Evolutionary conservation across 495 filamentous ascomycete genomes (phyloP), one percentile per base, ranked within the genome.

Genomic region (Talaromyces adpressus): DNA sequence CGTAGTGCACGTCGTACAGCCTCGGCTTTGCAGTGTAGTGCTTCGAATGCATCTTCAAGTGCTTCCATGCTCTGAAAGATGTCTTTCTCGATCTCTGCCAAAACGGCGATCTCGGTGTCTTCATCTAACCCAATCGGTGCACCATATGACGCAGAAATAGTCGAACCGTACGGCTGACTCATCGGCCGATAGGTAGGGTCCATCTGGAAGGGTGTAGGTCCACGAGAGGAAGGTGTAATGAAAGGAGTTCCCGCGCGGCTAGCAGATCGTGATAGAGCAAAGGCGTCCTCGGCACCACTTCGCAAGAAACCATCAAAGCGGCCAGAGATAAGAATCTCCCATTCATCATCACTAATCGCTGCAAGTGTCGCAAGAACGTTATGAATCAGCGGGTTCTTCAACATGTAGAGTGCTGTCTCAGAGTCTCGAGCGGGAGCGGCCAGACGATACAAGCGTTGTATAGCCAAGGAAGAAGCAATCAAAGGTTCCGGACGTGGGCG

Each of bases 301-400:
- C 93, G 94, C 20, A 98, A 84, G 77, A 98, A 98, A 4, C 93
- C 93, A 71, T 98, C 94, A 69, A 99, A 98, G 41, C 93, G 91
- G 27, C 95, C 95, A 0, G 93, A 97, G 29, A 89, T 91, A 32
- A 99, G 84, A 49, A 99, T 93, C 45, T 99, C 95, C 92, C 96
- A 97, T 71, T 99, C 95, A 16, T 86, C 86, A 29, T 88, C 82
- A 66, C 85, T 92, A 69, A 99, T 92, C 45, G 89, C 88, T 18
- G 91, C 87, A 30, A 99, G 85, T 1, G 94, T 97, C 29, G 88
- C 85, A 23, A 99, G 85, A 11, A 96, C 86, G 68, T 91, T 87
- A 71, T 98, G 95, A 45, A 95, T 80, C 27, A 80, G 75, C 0
- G 87, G 89, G 72, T 98, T 88, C 64, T 88, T 91, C 58, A 98